Evolutionary conservation across 805 yeast genomes (phyloP).

Genomic region (Saccharomycodes ludwigii): DNA sequence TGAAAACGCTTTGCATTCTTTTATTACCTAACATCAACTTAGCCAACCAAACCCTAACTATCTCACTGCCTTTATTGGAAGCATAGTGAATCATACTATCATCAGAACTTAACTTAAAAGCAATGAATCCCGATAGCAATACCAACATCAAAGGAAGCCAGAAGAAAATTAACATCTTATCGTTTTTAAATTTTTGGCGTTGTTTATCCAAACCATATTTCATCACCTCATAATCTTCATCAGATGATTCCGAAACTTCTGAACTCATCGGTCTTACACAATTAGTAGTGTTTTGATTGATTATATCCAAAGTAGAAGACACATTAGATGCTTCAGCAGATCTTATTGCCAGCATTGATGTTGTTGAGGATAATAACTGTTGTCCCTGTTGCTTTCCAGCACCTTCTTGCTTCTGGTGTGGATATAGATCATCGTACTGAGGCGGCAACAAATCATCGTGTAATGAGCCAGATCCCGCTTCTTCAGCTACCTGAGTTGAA

Average conservation of each 20-base stretch:
- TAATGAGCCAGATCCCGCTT: background rate
- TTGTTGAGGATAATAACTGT: background rate
- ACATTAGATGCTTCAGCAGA: too few species aligned
- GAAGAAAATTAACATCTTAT: slow-evolving; percentile 75
- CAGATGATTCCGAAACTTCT: slow-evolving; percentile 17
- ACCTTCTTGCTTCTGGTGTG: slow-evolving; percentile 2
- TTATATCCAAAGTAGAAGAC: too few species aligned
- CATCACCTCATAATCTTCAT: slow-evolving; percentile 22
- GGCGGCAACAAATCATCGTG: slow-evolving; percentile 6
- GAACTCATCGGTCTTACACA: too few species aligned
- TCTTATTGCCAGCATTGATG: background rate
- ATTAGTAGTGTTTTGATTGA: too few species aligned
- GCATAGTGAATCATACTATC: slow-evolving; percentile 20
- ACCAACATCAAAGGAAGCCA: slow-evolving; percentile 75
- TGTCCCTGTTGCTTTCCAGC: too few species aligned
- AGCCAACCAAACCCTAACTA: slow-evolving; percentile 32
- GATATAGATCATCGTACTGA: slow-evolving; percentile 6
- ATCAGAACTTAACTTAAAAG: slow-evolving; percentile 25
- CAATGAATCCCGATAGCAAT: slow-evolving; percentile 34
- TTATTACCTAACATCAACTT: slow-evolving; percentile 41
- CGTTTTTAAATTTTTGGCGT: slow-evolving; percentile 41
- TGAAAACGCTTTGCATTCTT: slow-evolving; percentile 32
- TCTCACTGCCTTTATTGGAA: slow-evolving; percentile 25
- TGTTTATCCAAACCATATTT: slow-evolving; percentile 16
- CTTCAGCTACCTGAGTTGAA: background rate